These are phyloP conservation scores for Boletus albobrunnescens DNA, from an alignment of 1,284 basidiomycete species.

Conservation along the genomic window DNA sequence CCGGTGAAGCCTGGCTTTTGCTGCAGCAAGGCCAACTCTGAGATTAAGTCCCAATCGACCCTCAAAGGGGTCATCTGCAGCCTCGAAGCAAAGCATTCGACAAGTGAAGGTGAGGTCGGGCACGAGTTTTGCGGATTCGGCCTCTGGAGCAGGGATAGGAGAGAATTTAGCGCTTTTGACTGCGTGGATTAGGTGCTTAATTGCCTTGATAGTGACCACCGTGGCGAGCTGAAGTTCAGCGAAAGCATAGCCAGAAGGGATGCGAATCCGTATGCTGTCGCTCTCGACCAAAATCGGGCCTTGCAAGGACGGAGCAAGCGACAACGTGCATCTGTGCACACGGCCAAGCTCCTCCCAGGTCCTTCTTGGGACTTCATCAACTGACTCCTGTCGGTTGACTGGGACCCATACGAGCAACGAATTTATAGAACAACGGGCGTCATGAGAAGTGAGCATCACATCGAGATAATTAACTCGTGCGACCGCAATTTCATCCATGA, in stretches of 20 bases:
- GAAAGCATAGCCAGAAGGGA: constrained; percentile 78
- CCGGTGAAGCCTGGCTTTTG: constrained; percentile 69
- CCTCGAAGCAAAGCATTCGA: constrained; percentile 67
- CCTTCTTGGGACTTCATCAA: constrained; percentile 23
- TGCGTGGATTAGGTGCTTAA: constrained; percentile 58
- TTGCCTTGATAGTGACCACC: constrained; percentile 61
- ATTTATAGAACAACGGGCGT: constrained; percentile 34
- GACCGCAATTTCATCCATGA: constrained; percentile 48
- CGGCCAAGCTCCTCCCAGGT: constrained; percentile 80
- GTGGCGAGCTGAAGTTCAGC: constrained; percentile 70
- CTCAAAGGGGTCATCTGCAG: constrained; percentile 88
- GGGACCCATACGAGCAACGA: constrained; percentile 47
- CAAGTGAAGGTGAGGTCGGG: constrained; percentile 67
- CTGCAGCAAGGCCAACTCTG: constrained; percentile 74
- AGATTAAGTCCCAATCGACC: constrained; percentile 76
- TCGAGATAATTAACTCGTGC: constrained; percentile 46
- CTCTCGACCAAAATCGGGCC: constrained; percentile 49
- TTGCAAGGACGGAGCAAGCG: constrained; percentile 29
- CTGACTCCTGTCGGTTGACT: constrained; percentile 25
- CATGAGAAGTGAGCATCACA: constrained; percentile 18
- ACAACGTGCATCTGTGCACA: constrained; percentile 59
- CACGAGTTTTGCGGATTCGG: constrained; percentile 69
- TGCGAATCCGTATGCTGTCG: constrained; percentile 67
- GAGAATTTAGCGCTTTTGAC: constrained; percentile 45
- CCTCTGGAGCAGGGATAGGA: constrained; percentile 51